Percentiles rank a stretch among this genome's conserved stretches.
phyloP scores from a whole-genome alignment of 163 green algal species.

The Smithsoniella earleae region DNA sequence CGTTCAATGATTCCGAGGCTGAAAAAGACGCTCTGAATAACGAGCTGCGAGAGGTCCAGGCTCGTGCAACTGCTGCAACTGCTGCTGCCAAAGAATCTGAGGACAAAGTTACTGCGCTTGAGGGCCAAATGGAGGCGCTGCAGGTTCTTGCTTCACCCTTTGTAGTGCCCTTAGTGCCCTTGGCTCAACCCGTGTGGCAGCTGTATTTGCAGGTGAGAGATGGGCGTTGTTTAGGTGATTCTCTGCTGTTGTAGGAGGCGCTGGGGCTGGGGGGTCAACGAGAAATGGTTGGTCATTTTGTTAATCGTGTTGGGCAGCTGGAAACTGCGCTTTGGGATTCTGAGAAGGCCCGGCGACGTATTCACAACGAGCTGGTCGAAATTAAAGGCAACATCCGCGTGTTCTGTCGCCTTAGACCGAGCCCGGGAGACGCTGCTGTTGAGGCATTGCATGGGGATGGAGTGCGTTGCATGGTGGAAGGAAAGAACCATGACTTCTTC shows the following conservation, averaged over 20 bases:
- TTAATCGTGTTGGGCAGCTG: constrained; percentile 56
- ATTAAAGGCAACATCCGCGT: constrained; percentile 83
- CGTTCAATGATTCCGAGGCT: no score
- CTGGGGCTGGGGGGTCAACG: constrained; percentile 53
- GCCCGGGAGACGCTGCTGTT: neutral
- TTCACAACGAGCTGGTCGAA: constrained; percentile 86
- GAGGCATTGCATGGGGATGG: constrained; percentile 33
- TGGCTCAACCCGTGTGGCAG: no score
- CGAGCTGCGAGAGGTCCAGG: neutral
- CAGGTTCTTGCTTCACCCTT: neutral
- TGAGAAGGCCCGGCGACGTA: constrained; percentile 50
- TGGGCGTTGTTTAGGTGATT: neutral
- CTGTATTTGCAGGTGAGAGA: neutral
- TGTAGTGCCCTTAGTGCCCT: neutral
- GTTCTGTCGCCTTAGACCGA: constrained; percentile 72
- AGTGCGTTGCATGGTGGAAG: constrained; percentile 48
- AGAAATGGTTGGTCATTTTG: constrained; percentile 62
- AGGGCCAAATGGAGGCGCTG: constrained; percentile 23
- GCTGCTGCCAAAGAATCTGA: neutral
- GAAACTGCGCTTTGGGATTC: constrained; percentile 56
- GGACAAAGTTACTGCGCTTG: neutral
- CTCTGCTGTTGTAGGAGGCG: constrained; percentile 53
- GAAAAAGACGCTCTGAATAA: neutral
- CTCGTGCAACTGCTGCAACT: neutral
- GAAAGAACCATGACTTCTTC: constrained; percentile 61